Evolutionary conservation across 768 basidiomycete species (phyloP).

Genomic region (Trametes cinnabarina): DNA sequence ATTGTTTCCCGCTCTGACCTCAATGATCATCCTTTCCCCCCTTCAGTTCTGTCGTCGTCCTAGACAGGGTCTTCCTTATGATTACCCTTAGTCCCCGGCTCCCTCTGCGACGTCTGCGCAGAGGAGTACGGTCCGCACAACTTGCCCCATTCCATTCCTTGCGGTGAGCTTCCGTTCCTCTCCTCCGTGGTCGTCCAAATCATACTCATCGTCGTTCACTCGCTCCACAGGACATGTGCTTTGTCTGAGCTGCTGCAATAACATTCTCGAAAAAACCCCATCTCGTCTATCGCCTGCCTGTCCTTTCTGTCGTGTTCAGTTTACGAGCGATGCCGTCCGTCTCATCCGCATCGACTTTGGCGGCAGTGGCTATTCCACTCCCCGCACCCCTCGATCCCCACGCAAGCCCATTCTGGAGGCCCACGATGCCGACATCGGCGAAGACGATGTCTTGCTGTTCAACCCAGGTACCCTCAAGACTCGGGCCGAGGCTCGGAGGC

Average conservation of each 20-base stretch:
- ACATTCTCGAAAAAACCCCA: slow-evolving; percentile 78
- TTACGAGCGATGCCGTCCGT: slow-evolving; percentile 63
- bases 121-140: slow-evolving; percentile 78
- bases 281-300: slow-evolving; percentile 69
- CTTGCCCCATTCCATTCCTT: slow-evolving; percentile 77
- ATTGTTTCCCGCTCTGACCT: slow-evolving; percentile 24
- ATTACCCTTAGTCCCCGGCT: slow-evolving; percentile 80
- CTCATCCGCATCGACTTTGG: slow-evolving; percentile 76
- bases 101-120: slow-evolving; percentile 87
- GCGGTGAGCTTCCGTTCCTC: slow-evolving; percentile 50
- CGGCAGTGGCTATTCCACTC: slow-evolving; percentile 63
- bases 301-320: slow-evolving; percentile 82
- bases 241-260: slow-evolving; percentile 73
- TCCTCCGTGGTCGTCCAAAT: slow-evolving; percentile 13
- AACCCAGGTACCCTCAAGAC: slow-evolving; percentile 29
- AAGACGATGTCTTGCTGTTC: slow-evolving; percentile 29
- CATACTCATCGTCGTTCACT: slow-evolving; percentile 26
- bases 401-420: slow-evolving; percentile 40
- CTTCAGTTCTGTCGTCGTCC: slow-evolving; percentile 25
- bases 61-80: slow-evolving; percentile 44
- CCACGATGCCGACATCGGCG: slow-evolving; percentile 39
- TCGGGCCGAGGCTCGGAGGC: slow-evolving; percentile 55
- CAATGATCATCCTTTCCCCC: slow-evolving; percentile 29
- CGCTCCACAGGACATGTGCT: slow-evolving; percentile 67
- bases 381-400: slow-evolving; percentile 45